Evolutionary conservation across 306 rosid species (phyloP), one percentile per base, ranked within the genome.

Genomic region (Cyclanthera cordifolia): DNA sequence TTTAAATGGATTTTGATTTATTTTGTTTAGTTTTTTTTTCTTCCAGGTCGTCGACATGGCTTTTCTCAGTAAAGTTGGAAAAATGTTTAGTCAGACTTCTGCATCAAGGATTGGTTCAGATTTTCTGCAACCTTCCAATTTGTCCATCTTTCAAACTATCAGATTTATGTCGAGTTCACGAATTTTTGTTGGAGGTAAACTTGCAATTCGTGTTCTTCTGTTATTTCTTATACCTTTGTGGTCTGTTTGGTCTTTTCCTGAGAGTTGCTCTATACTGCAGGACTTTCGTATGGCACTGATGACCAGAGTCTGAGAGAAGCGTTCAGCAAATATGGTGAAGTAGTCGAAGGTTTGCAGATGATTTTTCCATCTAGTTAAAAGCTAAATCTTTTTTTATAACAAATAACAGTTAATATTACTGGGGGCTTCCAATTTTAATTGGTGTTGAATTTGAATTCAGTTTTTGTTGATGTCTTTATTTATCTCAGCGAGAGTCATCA

Each of bases 181-280:
- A 80, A 74, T 93, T 51, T 90, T 93, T 56, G 67, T 93, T 0
- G 99, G 99, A 88, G 99, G 96, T 90, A 67, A 7, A 43, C 28
- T 54, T 19, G 4, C 45, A n/a, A n/a, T 21, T 17, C 8, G 9
- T 16, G 11, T 11, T 47, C 71, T 54, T 3, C 39, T 24, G 51
- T 41, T 32, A 28, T 41, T 37, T 63, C 27, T 63, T 61, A 10
- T 15, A 0, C 53, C 21, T 65, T 65, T 23, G 45, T 58, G 14
- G 14, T 28, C 3, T 1, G 10, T 32, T 4, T 0, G 15, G 6
- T n/a, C 14, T 39, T 53, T 51, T 61, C 25, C 53, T n/a, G 20
- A 30, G 2, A 15, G 3, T 69, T 72, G 32, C 70, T 41, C 4
- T 52, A 15, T 72, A 61, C 61, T 47, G 39, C 80, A 93, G 99